Conservation (phyloP, 2,329 filamentous ascomycete species). For the Aaosphaeria arxii region DNA sequence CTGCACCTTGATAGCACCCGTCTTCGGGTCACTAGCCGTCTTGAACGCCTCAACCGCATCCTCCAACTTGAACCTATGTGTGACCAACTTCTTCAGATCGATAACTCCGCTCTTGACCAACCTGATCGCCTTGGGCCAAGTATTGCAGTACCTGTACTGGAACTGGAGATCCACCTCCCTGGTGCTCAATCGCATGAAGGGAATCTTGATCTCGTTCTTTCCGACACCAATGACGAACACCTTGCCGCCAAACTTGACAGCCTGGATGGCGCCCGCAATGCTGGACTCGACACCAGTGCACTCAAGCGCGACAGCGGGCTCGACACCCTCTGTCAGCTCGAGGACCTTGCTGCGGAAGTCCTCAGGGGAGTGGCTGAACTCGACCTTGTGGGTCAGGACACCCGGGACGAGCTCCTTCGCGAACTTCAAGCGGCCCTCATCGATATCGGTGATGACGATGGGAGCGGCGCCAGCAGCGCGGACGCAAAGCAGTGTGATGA, state of each 20-base stretch:
- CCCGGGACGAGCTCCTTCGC: slow-evolving; percentile 79
- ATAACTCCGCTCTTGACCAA: slow-evolving; percentile 82
- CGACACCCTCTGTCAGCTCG: slow-evolving; percentile 69
- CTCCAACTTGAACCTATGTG: slow-evolving; percentile 81
- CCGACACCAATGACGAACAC: slow-evolving; percentile 96
- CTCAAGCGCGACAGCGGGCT: slow-evolving; percentile 80
- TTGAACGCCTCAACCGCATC: slow-evolving; percentile 87
- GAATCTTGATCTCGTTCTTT: slow-evolving; percentile 91
- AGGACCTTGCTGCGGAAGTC: slow-evolving; percentile 69
- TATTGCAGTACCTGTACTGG: slow-evolving; percentile 95
- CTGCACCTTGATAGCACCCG: slow-evolving; percentile 95
- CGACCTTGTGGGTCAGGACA: slow-evolving; percentile 77
- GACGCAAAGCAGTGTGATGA: slow-evolving; percentile 82
- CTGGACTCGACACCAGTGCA: slow-evolving; percentile 94
- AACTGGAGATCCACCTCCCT: slow-evolving; percentile 93
- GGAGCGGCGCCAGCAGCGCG: slow-evolving; percentile 85
- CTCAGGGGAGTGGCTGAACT: slow-evolving; percentile 61
- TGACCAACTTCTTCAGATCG: slow-evolving; percentile 77
- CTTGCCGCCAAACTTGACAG: slow-evolving; percentile 90
- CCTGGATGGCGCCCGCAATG: slow-evolving; percentile 82
- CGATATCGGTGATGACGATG: slow-evolving; percentile 91
- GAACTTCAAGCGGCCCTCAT: slow-evolving; percentile 78
- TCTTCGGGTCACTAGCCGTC: slow-evolving; percentile 82
- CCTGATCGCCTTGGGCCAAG: slow-evolving; percentile 90
- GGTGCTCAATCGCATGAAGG: slow-evolving; percentile 90